Percentiles rank a stretch among this genome's conserved stretches.
These are phyloP conservation scores for Trichoderma pleuroti DNA, from an alignment of 2,329 filamentous ascomycete genomes.

Conservation along the genomic window DNA sequence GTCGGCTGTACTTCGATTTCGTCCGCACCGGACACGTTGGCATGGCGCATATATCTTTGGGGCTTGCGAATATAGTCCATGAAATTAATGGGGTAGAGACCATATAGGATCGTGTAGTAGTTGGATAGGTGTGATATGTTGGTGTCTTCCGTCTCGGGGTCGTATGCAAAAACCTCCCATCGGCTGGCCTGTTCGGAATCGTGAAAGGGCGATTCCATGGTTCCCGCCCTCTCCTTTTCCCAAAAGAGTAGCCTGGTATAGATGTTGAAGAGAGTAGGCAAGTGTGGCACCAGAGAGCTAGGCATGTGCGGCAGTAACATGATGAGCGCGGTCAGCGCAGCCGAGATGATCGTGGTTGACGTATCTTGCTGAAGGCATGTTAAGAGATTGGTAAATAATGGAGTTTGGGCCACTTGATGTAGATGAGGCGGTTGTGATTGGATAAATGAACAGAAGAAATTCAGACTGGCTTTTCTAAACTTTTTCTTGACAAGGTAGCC, in stretches of 20 bases:
- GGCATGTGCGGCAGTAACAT: constrained; percentile 84
- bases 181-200: constrained; percentile 33
- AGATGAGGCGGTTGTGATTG: constrained; percentile 76
- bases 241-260: constrained; percentile 78
- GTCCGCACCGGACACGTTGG: constrained; percentile 65
- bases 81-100: constrained; percentile 80
- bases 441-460: constrained; percentile 69
- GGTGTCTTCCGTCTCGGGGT: constrained; percentile 59
- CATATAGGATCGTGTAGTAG: constrained; percentile 80
- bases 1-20: constrained; percentile 75
- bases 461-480: constrained; percentile 61
- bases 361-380: constrained; percentile 74
- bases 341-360: constrained; percentile 71
- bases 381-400: constrained; percentile 67
- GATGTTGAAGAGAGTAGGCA: constrained; percentile 75
- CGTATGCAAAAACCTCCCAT: constrained; percentile 65
- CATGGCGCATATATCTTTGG: constrained; percentile 70
- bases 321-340: constrained; percentile 69
- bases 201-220: constrained; percentile 39
- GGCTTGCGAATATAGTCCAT: constrained; percentile 84
- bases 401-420: constrained; percentile 67
- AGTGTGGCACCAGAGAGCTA: constrained; percentile 62
- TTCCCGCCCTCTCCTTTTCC: constrained; percentile 53
- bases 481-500: constrained; percentile 61
- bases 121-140: constrained; percentile 64